Base-by-base conservation (phyloP, 371 early-diverging fungal species). In the Lichtheimia ramosa region DNA sequence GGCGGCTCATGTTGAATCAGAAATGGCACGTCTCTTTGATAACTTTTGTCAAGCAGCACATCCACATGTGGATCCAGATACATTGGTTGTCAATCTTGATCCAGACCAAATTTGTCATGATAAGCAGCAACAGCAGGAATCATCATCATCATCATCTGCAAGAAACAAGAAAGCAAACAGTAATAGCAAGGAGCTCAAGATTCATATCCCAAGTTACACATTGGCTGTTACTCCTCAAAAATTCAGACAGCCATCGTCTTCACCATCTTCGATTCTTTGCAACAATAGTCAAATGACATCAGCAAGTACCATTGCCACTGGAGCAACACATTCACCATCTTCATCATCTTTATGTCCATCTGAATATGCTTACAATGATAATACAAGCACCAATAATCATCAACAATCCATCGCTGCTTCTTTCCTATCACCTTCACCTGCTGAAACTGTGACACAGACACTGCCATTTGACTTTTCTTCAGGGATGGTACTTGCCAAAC, bases 11-110 rank as follows among this genome's bases (percentile, higher is more conserved):
- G 75, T 77, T 0, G 75, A 74, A 58, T 57, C 57, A 3, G 75
- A 77, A 14, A 50, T 77, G 25, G 48, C 63, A 5, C 71, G 68
- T 3, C 63, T 77, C 62, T 59, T 77, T 49, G 71, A 73, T 20
- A 61, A 70, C 24, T 77, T 64, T 58, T 43, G 56, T 27, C 43
- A 43, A 15, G 16, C 68, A 64, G 61, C 71, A 69, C 25, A 25
- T 5, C 24, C 43, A 2, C 43, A 41, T 16, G 56, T 21, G 7
- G 46, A n/a, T 8, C 18, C 46, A 5, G 46, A 46, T 5, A 46
- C 15, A 16, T 10, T 21, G 18, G 46, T 46, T 8, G 46, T 21
- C 5, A 5, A 18, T 14, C 18, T 46, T 46, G 46, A 21, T 46
- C 21, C 46, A 18, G 46, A n/a, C 3, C 28, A 20, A 8, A 25